Evolutionary conservation across 2,329 filamentous ascomycete genomes (phyloP), one percentile per base, ranked within the genome.

Genomic region (Bipolaris victoriae): DNA sequence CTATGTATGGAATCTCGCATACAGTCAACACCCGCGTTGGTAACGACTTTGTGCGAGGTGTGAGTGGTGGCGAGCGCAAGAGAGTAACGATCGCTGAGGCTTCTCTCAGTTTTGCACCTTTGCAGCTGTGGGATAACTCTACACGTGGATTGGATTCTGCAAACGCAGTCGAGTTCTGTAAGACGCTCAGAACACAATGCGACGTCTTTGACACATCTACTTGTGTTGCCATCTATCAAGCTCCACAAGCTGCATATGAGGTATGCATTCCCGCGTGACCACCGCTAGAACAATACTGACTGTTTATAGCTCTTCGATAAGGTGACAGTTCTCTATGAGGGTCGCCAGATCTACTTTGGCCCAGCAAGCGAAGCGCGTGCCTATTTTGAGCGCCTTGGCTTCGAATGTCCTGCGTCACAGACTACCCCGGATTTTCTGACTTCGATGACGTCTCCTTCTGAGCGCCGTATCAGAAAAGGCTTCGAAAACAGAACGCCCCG

Each of bases 341-440:
- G 89, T 1, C 82, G 84, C 51, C 88, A 89, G 58, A 84, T 91
- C 5, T 92, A 87, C 76, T 92, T 87, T 65, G 90, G 90, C 2
- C 79, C 80, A 0, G 79, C 84, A 0, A 78, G 82, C 5, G 77
- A 83, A 7, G 90, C 89, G 1, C 87, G 84, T 65, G 73, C 79
- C 24, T 92, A 90, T 70, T 92, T 92, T 61, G 77, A 86, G 36
- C 75, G 83, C 5, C 77, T 92, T 7, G 90, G 90, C 0, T 93
- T 91, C 61, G 79, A 84, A 26, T 55, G 57, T 43, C 52, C 54
- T 13, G 20, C 35, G 5, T 56, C 88, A 6, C 84, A 86, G 82
- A 91, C 88, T 0, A 86, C 86, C 0, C 84, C 85, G 0, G 90
- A 93, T 66, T 92, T 92, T 71, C 75, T 92, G 16, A 92, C 89